A percentile compares a stretch with the other conserved stretches of the same genome.
These are phyloP conservation scores for Plenodomus biglobosus DNA, from an alignment of 2,329 filamentous ascomycete species.

Conservation along the genomic window DNA sequence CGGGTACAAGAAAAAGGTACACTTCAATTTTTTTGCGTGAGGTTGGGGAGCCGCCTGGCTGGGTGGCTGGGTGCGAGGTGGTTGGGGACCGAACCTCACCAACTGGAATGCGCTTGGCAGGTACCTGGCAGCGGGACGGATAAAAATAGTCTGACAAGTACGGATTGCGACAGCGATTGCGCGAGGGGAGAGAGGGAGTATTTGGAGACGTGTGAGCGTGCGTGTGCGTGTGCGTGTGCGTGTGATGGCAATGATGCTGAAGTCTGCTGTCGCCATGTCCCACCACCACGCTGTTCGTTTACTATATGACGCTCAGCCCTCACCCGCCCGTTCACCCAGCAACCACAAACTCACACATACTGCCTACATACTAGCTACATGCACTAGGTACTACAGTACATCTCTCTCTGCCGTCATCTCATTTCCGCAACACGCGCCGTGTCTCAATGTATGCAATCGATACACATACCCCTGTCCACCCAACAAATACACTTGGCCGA, in stretches of 20 bases:
- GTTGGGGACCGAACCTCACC: conserved; percentile 20
- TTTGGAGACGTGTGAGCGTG: neutral
- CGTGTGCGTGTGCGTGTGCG: conserved; percentile 5
- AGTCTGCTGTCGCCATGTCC: too few relatives aligned
- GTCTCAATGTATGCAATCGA: neutral
- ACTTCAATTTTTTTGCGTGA: conserved; percentile 34
- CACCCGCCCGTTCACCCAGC: conserved; percentile 17
- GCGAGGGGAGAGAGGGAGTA: neutral
- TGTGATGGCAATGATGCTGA: neutral
- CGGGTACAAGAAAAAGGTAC: conserved; percentile 35
- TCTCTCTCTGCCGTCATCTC: neutral
- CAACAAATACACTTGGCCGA: neutral
- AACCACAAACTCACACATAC: too few relatives aligned
- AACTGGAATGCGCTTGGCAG: conserved; percentile 10
- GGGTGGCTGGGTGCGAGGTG: conserved; percentile 13
- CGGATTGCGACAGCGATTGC: neutral
- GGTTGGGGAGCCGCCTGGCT: conserved; percentile 20
- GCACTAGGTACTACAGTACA: too few relatives aligned
- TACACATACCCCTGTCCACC: neutral
- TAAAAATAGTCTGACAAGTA: neutral
- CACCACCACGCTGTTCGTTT: conserved; percentile 8
- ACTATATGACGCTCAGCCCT: conserved; percentile 1
- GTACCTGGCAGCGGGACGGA: neutral
- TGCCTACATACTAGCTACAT: too few relatives aligned
- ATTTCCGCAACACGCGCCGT: neutral